These are phyloP conservation scores for Toxicodendron radicans DNA, from an alignment of 345 rosid genomes.

Conservation along the genomic window DNA sequence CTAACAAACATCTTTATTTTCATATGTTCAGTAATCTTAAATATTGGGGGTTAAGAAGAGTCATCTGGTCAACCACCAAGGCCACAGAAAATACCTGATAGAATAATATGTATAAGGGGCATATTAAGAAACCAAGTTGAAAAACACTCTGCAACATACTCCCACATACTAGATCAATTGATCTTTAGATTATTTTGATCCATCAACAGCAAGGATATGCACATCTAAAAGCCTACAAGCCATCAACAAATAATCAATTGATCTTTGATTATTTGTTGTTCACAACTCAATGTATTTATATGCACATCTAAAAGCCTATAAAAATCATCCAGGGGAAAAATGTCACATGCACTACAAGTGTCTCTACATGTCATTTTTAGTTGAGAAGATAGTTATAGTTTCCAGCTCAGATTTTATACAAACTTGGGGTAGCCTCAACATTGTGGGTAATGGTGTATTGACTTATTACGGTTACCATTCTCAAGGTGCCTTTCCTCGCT, in stretches of 20 bases:
- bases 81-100: too few species aligned
- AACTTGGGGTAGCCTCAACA: slow-evolving; percentile 35
- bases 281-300: background rate
- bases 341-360: slow-evolving; percentile 21
- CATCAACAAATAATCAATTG: background rate
- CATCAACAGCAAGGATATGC: background rate
- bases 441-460: slow-evolving; percentile 8
- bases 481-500: slow-evolving; percentile 59
- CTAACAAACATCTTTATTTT: too few species aligned
- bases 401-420: slow-evolving; percentile 42
- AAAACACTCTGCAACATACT: too few species aligned
- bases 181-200: background rate
- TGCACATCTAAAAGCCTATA: slow-evolving; percentile 6
- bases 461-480: slow-evolving; percentile 11
- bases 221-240: background rate
- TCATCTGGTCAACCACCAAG: too few species aligned
- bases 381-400: slow-evolving; percentile 19
- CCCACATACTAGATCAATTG: too few species aligned
- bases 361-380: slow-evolving; percentile 15
- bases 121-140: too few species aligned
- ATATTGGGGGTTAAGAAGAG: too few species aligned
- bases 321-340: slow-evolving; percentile 2
- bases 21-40: too few species aligned
- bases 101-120: too few species aligned
- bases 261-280: background rate